A percentile compares a stretch with the other conserved stretches of the same genome.
phyloP scores from a whole-genome alignment of 306 rosid genomes.

The Dryas octopetala region DNA sequence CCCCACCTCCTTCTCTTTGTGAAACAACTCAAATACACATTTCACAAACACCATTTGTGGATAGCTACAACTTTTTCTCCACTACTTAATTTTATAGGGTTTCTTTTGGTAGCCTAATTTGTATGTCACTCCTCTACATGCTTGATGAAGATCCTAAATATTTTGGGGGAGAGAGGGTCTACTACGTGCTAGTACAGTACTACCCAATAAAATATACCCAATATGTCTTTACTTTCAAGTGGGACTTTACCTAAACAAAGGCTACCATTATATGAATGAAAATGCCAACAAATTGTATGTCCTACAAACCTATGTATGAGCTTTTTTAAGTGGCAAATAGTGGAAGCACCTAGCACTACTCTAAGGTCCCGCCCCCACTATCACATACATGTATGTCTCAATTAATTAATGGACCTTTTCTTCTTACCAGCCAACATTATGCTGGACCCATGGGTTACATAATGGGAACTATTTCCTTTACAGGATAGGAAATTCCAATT shows the following conservation, averaged over 20 bases:
- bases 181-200: too few relatives aligned
- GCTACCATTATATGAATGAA: constrained; percentile 3
- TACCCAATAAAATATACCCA: not conserved
- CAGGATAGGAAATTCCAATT: not conserved
- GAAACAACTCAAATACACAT: too few relatives aligned
- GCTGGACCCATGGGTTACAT: not conserved
- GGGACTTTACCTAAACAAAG: not conserved
- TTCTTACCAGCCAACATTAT: not conserved
- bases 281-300: not conserved
- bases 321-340: not conserved
- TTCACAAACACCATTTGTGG: too few relatives aligned
- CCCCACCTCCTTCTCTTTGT: too few relatives aligned
- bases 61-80: too few relatives aligned
- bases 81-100: too few relatives aligned
- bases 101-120: too few relatives aligned
- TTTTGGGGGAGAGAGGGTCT: too few relatives aligned
- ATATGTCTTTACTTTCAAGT: not conserved
- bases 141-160: too few relatives aligned
- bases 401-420: not conserved
- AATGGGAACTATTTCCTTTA: not conserved
- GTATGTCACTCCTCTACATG: too few relatives aligned
- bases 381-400: not conserved
- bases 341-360: not conserved
- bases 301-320: not conserved
- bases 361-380: not conserved